Base-by-base conservation (phyloP, 495 filamentous ascomycete species). In the Acidiella bohemica region DNA sequence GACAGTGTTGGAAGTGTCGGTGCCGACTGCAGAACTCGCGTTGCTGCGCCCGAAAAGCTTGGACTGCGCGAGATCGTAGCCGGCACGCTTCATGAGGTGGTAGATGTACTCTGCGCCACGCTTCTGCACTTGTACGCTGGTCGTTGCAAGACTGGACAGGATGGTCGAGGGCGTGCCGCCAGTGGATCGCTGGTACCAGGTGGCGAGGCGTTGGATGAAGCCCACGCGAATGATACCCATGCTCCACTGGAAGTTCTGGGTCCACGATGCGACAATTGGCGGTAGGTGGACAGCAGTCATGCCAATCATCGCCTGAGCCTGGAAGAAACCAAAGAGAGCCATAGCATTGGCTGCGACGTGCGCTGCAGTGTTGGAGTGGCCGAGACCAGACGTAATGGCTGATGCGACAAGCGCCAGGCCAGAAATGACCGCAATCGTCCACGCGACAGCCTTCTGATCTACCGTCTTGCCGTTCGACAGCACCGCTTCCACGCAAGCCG, bases 241-340 rank as follows among this genome's bases (percentile, higher is more conserved):
- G 57, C 77, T 88, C 90, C 90, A 97, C 59, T 88, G 79, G 67
- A 96, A 95, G 55, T 96, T 90, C 66, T 96, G 88, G 0, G 88
- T 94, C 90, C 90, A 97, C 0, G 88, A 70, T 53, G 80, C 72
- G 30, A 93, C 90, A 34, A 93, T 81, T 0, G 90, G 90, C 2
- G 90, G 90, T 36, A 94, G 73, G 18, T 70, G 68, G n/a, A 95
- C 77, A 10, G 80, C 70, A 24, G 75, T 81, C 67, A 95, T 80
- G 32, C 87, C 90, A 47, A 94, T 68, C 60, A 97, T 86, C n/a
- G 90, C 87, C 58, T 95, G 90, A 10, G 82, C 78, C 58, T 97
- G 90, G 71, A 96, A 94, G 63, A 87, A 97, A 28, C 83, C 75
- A 48, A 96, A 94, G 6, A 97, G 71, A 17, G 88, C 93, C 19